phyloP scores from a whole-genome alignment of 2,329 filamentous ascomycete species.

The Aureobasidium sp. region DNA sequence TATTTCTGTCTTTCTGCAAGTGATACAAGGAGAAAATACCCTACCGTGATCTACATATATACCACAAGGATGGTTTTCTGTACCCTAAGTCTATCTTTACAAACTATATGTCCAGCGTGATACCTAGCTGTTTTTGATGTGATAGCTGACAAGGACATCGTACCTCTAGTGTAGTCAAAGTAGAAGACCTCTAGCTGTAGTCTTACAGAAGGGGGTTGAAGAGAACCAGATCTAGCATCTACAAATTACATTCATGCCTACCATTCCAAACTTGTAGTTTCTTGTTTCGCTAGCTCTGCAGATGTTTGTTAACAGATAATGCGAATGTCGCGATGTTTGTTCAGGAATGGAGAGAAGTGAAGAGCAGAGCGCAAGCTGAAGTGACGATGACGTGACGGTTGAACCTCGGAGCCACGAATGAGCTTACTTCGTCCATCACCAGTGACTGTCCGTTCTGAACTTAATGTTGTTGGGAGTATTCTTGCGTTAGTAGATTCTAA shows the following conservation, averaged over 20 bases:
- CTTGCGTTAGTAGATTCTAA: neutral
- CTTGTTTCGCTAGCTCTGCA: neutral
- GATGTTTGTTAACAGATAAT: neutral
- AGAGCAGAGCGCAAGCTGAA: neutral
- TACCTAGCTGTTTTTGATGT: too few species aligned
- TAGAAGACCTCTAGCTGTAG: neutral
- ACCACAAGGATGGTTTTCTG: neutral
- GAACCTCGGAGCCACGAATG: neutral
- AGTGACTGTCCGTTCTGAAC: neutral
- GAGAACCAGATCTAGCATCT: neutral
- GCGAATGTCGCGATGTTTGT: neutral
- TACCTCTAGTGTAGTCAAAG: neutral
- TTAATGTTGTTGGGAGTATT: neutral
- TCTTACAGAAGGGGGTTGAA: neutral
- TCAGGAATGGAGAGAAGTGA: neutral
- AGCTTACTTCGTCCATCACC: neutral
- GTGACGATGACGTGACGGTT: neutral
- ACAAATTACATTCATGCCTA: neutral
- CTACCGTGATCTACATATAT: neutral
- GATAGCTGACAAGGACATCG: neutral
- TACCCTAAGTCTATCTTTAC: too few species aligned
- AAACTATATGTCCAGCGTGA: too few species aligned
- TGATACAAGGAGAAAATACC: neutral
- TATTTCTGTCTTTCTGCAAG: neutral
- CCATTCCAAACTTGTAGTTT: neutral